These are phyloP conservation scores for Aspergillus fumigatiaffinis DNA, from an alignment of 2,329 filamentous ascomycete genomes.

Conservation along the genomic window DNA sequence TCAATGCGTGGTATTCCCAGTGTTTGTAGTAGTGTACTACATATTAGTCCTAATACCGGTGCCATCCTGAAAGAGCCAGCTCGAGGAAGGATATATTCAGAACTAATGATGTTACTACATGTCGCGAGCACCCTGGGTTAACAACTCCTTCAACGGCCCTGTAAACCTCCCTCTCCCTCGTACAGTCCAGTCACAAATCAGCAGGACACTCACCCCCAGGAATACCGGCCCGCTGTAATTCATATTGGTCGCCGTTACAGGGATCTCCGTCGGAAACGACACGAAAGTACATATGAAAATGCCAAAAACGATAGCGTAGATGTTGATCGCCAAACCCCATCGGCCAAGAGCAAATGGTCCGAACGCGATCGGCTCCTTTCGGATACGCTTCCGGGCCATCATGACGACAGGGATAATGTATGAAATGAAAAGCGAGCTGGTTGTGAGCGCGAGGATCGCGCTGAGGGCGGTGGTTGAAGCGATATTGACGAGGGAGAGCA, in stretches of 20 bases:
- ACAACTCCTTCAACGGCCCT: background rate
- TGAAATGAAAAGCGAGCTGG: slow-evolving; percentile 36
- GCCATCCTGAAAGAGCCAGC: background rate
- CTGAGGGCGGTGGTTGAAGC: slow-evolving; percentile 37
- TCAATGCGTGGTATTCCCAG: background rate
- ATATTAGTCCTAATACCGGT: too few relatives aligned
- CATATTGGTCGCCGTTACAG: background rate
- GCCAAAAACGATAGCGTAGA: slow-evolving; percentile 29
- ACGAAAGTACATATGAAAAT: background rate
- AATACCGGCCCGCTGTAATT: background rate
- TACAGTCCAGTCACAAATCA: background rate
- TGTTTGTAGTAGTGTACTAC: background rate
- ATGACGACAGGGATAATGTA: slow-evolving; percentile 39
- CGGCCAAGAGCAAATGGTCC: slow-evolving; percentile 16
- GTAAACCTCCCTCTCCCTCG: background rate
- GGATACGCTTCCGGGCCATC: slow-evolving; percentile 33
- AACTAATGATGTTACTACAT: background rate
- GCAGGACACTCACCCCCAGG: background rate
- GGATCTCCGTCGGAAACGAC: background rate
- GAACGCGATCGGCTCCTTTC: slow-evolving; percentile 16
- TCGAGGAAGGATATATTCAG: background rate
- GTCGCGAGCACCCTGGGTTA: background rate
- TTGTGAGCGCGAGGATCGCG: slow-evolving; percentile 38
- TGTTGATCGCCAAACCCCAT: slow-evolving; percentile 30
- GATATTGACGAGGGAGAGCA: slow-evolving; percentile 39